Base-by-base conservation (phyloP, 139 green algal genomes). In the Volvox africanus region DNA sequence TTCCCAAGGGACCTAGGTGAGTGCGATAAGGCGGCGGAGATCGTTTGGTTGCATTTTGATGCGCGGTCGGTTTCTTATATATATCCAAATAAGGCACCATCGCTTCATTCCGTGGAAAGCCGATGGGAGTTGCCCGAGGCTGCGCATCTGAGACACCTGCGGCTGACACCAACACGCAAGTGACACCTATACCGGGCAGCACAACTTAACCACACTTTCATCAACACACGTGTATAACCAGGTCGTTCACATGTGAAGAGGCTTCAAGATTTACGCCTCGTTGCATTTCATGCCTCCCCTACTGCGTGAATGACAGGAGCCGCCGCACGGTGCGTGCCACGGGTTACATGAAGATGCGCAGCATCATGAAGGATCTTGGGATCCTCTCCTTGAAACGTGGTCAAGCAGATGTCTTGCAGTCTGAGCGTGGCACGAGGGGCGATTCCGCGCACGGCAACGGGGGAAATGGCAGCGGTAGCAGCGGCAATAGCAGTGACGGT, bases 1-100 rank as follows among this genome's bases (percentile, higher is more conserved):
- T 85, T 14, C 79, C 79, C 79, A 85, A 85, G 79, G 79, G 79
- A 24, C 79, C 37, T 36, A 35, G 79, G 79, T 85, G 75, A 55
- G 75, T 37, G 71, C 16, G 21, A 28, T 73, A 73, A 9, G 65
- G 24, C 65, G 21, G 65, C 65, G 9, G 44, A 55, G 44, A 9
- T 5, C 44, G 11, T 75, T 75, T 75, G 67, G 67, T 28, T 75
- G 67, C 67, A 28, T 55, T 55, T 55, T 55, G 44, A 55, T 55
- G 5, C 44, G 44, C 44, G 44, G 5, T 55, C 44, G 9, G 44
- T 55, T 55, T 55, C 9, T n/a, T n/a, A n/a, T n/a, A n/a, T n/a
- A n/a, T n/a, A n/a, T n/a, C n/a, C n/a, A n/a, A n/a, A n/a, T n/a
- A n/a, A n/a, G n/a, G n/a, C n/a, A n/a, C n/a, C n/a, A n/a, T n/a